Percentiles rank a stretch among this genome's conserved stretches.
These are phyloP conservation scores for Sistotremastrum niveocremeum DNA, from an alignment of 768 basidiomycete genomes.

Conservation along the genomic window DNA sequence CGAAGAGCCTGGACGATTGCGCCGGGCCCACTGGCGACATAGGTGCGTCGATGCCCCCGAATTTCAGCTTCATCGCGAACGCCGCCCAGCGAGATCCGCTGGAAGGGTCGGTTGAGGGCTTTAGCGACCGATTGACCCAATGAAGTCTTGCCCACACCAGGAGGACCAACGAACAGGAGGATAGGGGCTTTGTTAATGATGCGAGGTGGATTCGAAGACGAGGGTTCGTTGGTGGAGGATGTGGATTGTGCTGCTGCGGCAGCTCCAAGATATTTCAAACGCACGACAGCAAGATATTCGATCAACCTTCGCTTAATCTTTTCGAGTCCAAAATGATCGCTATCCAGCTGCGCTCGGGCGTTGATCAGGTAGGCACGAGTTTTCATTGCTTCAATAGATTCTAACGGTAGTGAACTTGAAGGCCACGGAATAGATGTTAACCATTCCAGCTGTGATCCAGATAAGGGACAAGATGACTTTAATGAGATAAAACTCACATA, in stretches of 20 bases:
- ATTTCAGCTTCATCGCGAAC: conserved; percentile 88
- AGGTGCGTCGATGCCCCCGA: conserved; percentile 61
- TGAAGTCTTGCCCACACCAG: conserved; percentile 85
- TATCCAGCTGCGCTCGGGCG: conserved; percentile 71
- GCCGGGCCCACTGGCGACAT: conserved; percentile 81
- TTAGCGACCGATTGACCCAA: conserved; percentile 82
- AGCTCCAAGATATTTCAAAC: conserved; percentile 28
- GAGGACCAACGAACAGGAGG: conserved; percentile 80
- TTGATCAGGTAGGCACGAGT: conserved; percentile 48
- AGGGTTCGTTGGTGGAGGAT: background rate
- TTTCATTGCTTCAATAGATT: conserved; percentile 24
- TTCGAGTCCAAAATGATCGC: conserved; percentile 85
- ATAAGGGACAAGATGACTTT: background rate
- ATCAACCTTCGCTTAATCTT: conserved; percentile 86
- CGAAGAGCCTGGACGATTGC: conserved; percentile 77
- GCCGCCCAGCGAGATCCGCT: conserved; percentile 84
- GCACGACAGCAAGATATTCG: conserved; percentile 82
- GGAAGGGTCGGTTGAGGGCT: conserved; percentile 74
- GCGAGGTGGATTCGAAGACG: background rate
- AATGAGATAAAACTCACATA: conserved; percentile 36
- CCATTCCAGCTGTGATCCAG: conserved; percentile 64
- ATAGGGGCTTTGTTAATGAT: conserved; percentile 45
- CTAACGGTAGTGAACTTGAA: conserved; percentile 22
- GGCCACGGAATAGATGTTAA: conserved; percentile 79
- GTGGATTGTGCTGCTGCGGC: conserved; percentile 19